phyloP scores from a whole-genome alignment of 371 early-diverging fungal species.

The Rhizoclosmatium hyalinum region DNA sequence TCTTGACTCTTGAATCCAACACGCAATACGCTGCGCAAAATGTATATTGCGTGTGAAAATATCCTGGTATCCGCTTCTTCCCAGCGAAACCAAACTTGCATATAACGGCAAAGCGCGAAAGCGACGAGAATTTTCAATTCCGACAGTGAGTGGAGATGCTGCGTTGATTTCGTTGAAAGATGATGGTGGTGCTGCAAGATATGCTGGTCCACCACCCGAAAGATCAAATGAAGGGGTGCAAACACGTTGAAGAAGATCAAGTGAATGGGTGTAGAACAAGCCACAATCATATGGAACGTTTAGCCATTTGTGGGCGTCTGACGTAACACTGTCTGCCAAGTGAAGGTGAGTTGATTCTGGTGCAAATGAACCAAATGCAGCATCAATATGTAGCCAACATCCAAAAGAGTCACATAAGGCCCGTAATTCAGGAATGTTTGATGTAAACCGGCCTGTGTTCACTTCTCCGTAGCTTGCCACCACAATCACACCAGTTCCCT shows the following conservation, averaged over 20 bases:
- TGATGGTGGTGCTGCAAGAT: constrained; percentile 20
- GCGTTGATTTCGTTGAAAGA: constrained; percentile 1
- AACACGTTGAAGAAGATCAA: constrained; percentile 35
- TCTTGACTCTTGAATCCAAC: constrained; percentile 45
- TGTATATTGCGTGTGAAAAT: constrained; percentile 51
- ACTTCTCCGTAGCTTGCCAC: constrained; percentile 37
- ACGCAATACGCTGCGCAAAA: constrained; percentile 47
- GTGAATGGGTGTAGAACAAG: constrained; percentile 44
- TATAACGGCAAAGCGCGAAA: constrained; percentile 56
- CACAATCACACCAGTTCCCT: constrained; percentile 27
- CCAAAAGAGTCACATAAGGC: constrained; percentile 24
- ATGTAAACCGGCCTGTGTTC: constrained; percentile 34
- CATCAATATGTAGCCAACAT: constrained; percentile 45
- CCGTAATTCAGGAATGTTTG: constrained; percentile 23
- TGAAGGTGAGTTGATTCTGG: constrained; percentile 37
- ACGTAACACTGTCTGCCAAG: constrained; percentile 55
- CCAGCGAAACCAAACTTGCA: constrained; percentile 51
- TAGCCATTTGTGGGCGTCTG: constrained; percentile 56
- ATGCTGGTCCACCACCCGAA: constrained; percentile 22
- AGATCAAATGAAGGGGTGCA: constrained; percentile 34
- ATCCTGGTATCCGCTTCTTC: constrained; percentile 46
- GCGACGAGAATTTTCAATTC: constrained; percentile 58
- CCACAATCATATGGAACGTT: constrained; percentile 63
- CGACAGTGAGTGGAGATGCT: constrained; percentile 34
- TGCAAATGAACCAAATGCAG: constrained; percentile 38